phyloP scores from a whole-genome alignment of 2,329 filamentous ascomycete genomes.

The Venturia asperata region DNA sequence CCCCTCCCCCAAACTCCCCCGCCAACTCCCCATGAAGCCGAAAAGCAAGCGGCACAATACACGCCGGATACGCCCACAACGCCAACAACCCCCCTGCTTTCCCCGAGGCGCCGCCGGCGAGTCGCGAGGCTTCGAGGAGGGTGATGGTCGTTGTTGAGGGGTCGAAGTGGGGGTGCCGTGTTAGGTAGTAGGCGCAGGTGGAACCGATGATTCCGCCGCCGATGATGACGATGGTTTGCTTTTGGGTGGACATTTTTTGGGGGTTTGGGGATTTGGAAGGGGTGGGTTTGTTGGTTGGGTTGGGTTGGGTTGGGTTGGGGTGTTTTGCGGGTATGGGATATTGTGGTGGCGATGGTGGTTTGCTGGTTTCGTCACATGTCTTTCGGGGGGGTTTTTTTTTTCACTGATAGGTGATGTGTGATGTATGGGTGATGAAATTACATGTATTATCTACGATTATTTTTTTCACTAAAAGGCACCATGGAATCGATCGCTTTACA shows the following conservation, averaged over 20 bases:
- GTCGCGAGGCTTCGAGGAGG: conserved; percentile 74
- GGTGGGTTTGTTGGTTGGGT: neutral
- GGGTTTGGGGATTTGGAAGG: neutral
- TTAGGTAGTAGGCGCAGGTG: conserved; percentile 86
- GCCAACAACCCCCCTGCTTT: conserved; percentile 90
- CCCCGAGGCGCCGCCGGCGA: conserved; percentile 87
- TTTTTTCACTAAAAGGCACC: no score
- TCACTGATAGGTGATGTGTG: neutral
- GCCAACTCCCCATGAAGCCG: conserved; percentile 75
- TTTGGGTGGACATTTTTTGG: neutral
- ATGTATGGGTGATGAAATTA: no score
- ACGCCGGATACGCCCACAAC: conserved; percentile 82
- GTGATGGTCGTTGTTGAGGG: conserved; percentile 69
- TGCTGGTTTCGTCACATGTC: neutral
- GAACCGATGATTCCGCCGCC: conserved; percentile 90
- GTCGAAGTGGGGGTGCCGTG: conserved; percentile 75
- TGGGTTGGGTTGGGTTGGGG: neutral
- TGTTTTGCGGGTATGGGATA: no score
- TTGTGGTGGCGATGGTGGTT: neutral
- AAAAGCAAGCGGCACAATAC: conserved; percentile 80
- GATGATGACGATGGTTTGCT: conserved; percentile 30
- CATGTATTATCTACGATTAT: no score
- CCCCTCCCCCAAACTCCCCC: conserved; percentile 69
- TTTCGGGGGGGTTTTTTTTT: neutral
- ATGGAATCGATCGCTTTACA: no score